These are phyloP conservation scores for Volutella citrinella DNA, from an alignment of 2,329 filamentous ascomycete species.

Conservation along the genomic window DNA sequence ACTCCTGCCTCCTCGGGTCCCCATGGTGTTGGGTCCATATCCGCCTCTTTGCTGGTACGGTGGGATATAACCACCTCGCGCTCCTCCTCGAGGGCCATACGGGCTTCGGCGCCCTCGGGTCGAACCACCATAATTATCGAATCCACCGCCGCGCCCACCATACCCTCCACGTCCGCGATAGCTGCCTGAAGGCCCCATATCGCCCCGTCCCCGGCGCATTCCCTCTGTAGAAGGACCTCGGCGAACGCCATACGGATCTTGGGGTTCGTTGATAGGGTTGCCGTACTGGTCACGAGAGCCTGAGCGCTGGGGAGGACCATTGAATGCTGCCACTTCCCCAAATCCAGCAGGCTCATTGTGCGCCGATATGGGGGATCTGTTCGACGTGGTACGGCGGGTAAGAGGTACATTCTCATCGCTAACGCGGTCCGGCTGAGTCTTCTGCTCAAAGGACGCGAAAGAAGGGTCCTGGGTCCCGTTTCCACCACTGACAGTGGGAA, in stretches of 20 bases:
- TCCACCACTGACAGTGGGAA: slow-evolving; percentile 55
- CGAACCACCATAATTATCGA: slow-evolving; percentile 46
- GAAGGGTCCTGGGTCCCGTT: slow-evolving; percentile 49
- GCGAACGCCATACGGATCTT: slow-evolving; percentile 45
- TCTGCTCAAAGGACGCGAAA: slow-evolving; percentile 67
- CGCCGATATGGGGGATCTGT: slow-evolving; percentile 49
- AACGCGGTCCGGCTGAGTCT: slow-evolving; percentile 56
- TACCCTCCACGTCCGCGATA: slow-evolving; percentile 47
- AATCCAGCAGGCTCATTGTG: slow-evolving; percentile 37
- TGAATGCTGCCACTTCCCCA: slow-evolving; percentile 30
- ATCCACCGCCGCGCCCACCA: slow-evolving; percentile 51
- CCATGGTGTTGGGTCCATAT: slow-evolving; percentile 26
- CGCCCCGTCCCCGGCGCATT: slow-evolving; percentile 54
- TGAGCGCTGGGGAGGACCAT: slow-evolving; percentile 35
- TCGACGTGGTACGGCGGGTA: slow-evolving; percentile 61
- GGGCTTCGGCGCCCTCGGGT: slow-evolving; percentile 40
- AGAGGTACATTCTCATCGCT: slow-evolving; percentile 71
- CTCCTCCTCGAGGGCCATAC: slow-evolving; percentile 40
- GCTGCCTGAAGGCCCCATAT: slow-evolving; percentile 32
- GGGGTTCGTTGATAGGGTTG: slow-evolving; percentile 46
- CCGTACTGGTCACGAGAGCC: slow-evolving; percentile 38
- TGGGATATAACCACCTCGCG: slow-evolving; percentile 17
- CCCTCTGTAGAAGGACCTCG: slow-evolving; percentile 46
- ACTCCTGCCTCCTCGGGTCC: slow-evolving; percentile 31
- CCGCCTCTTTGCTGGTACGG: slow-evolving; percentile 14